Evolutionary conservation across 2,329 filamentous ascomycete species (phyloP), one percentile per base, ranked within the genome.

Genomic region (Penicillium sp.): DNA sequence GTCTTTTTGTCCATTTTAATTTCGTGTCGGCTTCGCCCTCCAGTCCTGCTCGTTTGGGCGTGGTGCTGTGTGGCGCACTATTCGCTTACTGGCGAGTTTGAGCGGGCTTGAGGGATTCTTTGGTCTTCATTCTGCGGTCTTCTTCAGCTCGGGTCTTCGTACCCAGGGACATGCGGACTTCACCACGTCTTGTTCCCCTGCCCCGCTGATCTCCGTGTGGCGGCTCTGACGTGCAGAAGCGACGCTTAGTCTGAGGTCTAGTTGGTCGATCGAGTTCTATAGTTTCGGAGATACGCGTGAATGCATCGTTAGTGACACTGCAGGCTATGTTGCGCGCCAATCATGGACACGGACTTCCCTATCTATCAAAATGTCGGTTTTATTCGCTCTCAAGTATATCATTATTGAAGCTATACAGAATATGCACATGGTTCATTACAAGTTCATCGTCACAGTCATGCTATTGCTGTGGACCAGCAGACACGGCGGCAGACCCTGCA

Each of bases 391-490:
- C n/a, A 24, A 9, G 27, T 46, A 54, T 39, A 47, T 22, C 38
- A 46, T 56, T 46, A 50, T 56, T 30, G 36, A 53, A 31, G 35
- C 16, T 38, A 38, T 20, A 38, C 35, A 20, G 9, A 38, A 38
- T 20, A 38, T 38, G 35, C 35, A 38, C 9, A 38, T 13, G 16
- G 35, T 55, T 55, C 57, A 38, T 69, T 61, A 75, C 28, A 75
- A 55, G 51, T 75, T 75, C 67, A 75, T 73, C 48, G 73, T 95
- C 42, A 95, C 90, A 14, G 89, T 95, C 87, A 95, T 91, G 64
- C 86, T 90, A 71, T 95, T 95, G 70, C 88, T 91, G 71, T 95
- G 81, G 35, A 95, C 88, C 69, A 95, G 75, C 63, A 95, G 69
- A 41, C 85, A 83, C 1, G 90, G 90, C 25, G 90, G 89, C 55